Evolutionary conservation across 176 grass and related monocot species (phyloP), one percentile per base, ranked within the genome.

Genomic region (Metroxylon sagu): DNA sequence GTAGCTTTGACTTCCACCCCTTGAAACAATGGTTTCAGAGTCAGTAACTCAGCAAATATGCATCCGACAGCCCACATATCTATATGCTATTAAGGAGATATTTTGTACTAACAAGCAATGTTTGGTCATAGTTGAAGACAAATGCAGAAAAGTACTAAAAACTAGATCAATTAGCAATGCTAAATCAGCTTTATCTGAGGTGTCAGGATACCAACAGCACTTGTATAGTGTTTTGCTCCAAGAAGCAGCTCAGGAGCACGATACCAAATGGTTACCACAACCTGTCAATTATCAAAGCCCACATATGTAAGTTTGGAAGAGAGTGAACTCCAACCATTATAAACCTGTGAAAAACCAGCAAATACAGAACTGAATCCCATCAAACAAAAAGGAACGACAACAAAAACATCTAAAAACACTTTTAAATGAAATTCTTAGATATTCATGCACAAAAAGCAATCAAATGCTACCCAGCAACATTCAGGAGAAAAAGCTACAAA

Each of bases 51-150:
- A 72, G 93, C 93, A 88, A 97, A 97, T 74, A 97, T 97, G 78
- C 87, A 97, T 75, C 93, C 93, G 88, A 97, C 87, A 69, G 93
- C 87, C 93, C 93, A 97, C 93, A 97, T 97, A 75, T 97, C 93
- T 97, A 82, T 50, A 76, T 71, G 65, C 66, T 54, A 39, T 82
- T 77, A 81, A 90, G 70, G 71, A 57, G 71, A 26, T 48, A 73
- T 66, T 48, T 55, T 50, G 25, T 55, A 67, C 5, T 48, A 7
- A 43, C 12, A 43, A 43, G 35, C 35, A 43, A 12, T 43, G 35
- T 12, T 29, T 4, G 35, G 35, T 14, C 35, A 43, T 43, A 14
- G 8, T 43, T 43, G 35, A 12, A 43, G 35, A 43, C 2, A 43
- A 43, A 0, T 43, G 35, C 7, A 12, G 35, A 43, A 43, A 43